Evolutionary conservation across 2,329 filamentous ascomycete species (phyloP), one percentile per base, ranked within the genome.

Genomic region (Leptoxyphium fumago): DNA sequence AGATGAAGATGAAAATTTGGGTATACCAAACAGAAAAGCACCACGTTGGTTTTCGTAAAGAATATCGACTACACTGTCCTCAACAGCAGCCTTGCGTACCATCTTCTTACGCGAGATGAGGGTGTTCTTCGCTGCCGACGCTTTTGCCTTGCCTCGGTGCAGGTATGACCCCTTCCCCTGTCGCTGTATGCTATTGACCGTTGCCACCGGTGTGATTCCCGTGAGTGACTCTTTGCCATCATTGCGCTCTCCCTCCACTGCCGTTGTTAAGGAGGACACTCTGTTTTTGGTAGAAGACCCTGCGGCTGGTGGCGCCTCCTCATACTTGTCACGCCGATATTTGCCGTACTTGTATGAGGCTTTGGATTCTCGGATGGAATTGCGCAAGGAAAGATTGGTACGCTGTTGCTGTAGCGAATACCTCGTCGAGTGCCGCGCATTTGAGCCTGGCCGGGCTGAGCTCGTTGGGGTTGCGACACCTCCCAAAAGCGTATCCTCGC

Each of bases 11-110:
- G 88, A 94, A 68, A 95, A 98, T n/a, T 93, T 73, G 0, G 88
- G 80, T 10, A 87, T 75, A 26, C 91, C 89, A 55, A 89, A 96
- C 48, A 94, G 70, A 58, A 95, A 94, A 34, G 78, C 80, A 10
- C 91, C 91, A 45, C 91, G 77, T 65, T 98, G 84, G 58, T 98
- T 98, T 62, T 98, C 91, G 63, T 94, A 96, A 0, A 98, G 70
- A 5, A 96, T 75, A 50, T 98, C 91, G 48, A 96, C 78, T 26
- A 75, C 80, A 2, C 59, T 60, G 39, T 66, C 61, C 18, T 62
- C 58, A 13, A 66, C 64, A 18, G 60, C 52, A 10, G 55, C 52
- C 26, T 52, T 50, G 29, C 55, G 50, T 5, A 55, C 41, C 17
- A 50, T 56, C 40, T 50, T 60, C 45, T 60, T 63, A 29, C 56